Base-by-base conservation (phyloP, 2,329 filamentous ascomycete species). In the Botrytis tulipae region DNA sequence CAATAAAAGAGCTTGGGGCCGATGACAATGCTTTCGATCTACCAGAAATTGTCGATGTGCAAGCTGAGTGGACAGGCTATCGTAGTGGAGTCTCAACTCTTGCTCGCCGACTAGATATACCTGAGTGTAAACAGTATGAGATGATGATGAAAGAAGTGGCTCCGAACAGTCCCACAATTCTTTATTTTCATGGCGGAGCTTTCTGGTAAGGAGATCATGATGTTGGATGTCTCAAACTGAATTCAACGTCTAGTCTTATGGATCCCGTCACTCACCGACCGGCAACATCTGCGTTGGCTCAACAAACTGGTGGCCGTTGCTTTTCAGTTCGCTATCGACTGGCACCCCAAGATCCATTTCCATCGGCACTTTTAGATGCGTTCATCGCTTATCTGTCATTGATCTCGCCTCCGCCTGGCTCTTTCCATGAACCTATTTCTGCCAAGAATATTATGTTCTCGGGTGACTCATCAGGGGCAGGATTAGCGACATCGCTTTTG, bases 51-150 rank as follows among this genome's bases (percentile, higher is more conserved):
- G 80, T 83, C 3, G 83, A 87, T 29, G 85, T 93, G 8, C 88
- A 93, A 80, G 91, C 89, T 37, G 92, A 95, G 81, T 95, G 92
- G 93, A 92, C 91, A 5, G 91, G 92, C 0, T 91, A 91, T 81
- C 85, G 92, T 37, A 84, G 86, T 1, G 84, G 80, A 51, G 92
- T 86, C 7, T 82, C 83, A 4, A 79, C 83, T 32, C 83, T 87
- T 3, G 85, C 87, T 29, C 80, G 82, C 7, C 83, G 89, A 75
- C 90, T 90, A 1, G 78, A 82, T 1, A 84, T 92, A 51, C 85
- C 87, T 4, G 91, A 94, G 79, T 82, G 84, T 72, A 86, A 90
- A 72, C 91, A 90, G 79, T 95, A 92, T 79, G 83, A 82, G 66
- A 85, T 86, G 72, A 83, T 95, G 83, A 91, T 93, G 87, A 86